A percentile compares a stretch with the other conserved stretches of the same genome.
These are phyloP conservation scores for Boehmeria nivea DNA, from an alignment of 306 rosid species.

Conservation along the genomic window DNA sequence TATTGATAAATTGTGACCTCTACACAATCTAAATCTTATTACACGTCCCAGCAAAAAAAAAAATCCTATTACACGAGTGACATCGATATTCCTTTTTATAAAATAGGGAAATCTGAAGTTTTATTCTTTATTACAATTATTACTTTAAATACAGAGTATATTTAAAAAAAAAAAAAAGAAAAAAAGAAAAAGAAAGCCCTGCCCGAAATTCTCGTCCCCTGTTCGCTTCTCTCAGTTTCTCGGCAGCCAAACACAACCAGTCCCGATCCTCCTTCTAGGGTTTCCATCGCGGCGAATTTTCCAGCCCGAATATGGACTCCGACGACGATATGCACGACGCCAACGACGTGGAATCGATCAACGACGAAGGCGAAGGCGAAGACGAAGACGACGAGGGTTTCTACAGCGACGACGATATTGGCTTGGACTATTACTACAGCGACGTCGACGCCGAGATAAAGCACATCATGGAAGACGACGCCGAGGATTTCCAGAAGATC, in stretches of 20 bases:
- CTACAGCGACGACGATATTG: constrained; percentile 48
- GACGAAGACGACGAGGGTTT: constrained; percentile 52
- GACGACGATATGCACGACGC: constrained; percentile 92
- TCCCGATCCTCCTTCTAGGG: background rate
- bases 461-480: constrained; percentile 31
- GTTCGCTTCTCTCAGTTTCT: background rate
- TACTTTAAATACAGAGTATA: too few relatives aligned
- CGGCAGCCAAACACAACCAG: background rate
- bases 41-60: too few relatives aligned
- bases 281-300: background rate
- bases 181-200: background rate
- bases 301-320: constrained; percentile 47
- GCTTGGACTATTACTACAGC: background rate
- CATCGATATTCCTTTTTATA: too few relatives aligned
- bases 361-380: constrained; percentile 19
- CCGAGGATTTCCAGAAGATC: constrained; percentile 43
- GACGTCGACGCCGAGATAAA: constrained; percentile 38
- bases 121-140: too few relatives aligned
- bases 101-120: too few relatives aligned
- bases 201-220: background rate
- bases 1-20: too few relatives aligned
- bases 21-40: too few relatives aligned
- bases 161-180: background rate
- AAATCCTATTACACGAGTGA: too few relatives aligned
- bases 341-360: constrained; percentile 38